Percentiles rank a stretch among this genome's conserved stretches.
Conservation (phyloP, 2,329 filamentous ascomycete species). For the Huntiella omanensis region DNA sequence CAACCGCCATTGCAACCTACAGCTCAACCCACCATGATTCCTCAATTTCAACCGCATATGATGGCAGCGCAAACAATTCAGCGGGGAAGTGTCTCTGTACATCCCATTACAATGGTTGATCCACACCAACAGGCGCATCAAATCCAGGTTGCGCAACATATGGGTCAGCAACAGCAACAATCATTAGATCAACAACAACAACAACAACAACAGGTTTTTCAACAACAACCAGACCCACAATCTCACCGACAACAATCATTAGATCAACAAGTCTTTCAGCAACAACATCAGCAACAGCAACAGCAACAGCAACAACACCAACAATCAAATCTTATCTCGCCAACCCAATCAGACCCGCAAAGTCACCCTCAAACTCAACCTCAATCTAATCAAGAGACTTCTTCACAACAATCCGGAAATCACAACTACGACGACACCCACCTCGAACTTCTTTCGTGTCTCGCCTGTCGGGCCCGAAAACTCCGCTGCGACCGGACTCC, state of each 20-base stretch:
- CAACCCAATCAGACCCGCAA: not conserved
- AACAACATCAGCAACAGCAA: not conserved
- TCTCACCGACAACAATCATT: too few species aligned
- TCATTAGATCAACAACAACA: not conserved
- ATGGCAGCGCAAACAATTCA: too few species aligned
- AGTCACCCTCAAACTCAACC: not conserved
- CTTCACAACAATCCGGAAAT: not conserved
- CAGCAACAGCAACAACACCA: not conserved
- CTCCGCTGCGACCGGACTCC: constrained; percentile 68
- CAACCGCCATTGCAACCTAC: not conserved
- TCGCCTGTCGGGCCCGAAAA: constrained; percentile 68
- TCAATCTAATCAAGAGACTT: not conserved
- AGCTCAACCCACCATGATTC: not conserved
- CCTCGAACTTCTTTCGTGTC: constrained; percentile 48
- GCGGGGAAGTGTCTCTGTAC: too few species aligned
- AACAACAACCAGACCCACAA: too few species aligned
- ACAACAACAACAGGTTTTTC: too few species aligned
- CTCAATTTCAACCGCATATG: too few species aligned
- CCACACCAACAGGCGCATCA: too few species aligned
- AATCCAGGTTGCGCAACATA: too few species aligned
- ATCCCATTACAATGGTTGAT: too few species aligned
- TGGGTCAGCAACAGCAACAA: not conserved
- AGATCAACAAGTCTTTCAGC: too few species aligned
- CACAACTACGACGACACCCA: constrained; percentile 4
- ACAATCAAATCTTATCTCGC: not conserved